Conservation (phyloP, 2,329 filamentous ascomycete genomes). For the Pseudopyrenochaeta lycopersici region DNA sequence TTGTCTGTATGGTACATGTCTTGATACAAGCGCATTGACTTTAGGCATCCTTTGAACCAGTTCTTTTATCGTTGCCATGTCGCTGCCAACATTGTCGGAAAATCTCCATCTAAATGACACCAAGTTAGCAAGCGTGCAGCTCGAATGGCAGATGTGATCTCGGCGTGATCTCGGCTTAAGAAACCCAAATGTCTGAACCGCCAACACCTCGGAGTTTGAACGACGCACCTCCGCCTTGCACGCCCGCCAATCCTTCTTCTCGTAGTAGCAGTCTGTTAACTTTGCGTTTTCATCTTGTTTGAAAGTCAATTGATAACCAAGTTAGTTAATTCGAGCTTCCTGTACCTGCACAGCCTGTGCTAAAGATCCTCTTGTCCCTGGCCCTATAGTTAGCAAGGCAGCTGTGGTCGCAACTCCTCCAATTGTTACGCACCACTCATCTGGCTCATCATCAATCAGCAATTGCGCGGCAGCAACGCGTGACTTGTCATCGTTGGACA, state of each 20-base stretch:
- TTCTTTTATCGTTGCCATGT: slow-evolving; percentile 86
- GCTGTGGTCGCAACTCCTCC: too few relatives aligned
- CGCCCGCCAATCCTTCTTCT: slow-evolving; percentile 93
- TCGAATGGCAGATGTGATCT: slow-evolving; percentile 14
- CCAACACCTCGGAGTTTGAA: slow-evolving; percentile 42
- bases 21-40: not conserved
- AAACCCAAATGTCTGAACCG: slow-evolving; percentile 6
- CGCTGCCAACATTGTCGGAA: slow-evolving; percentile 93
- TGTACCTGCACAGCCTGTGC: slow-evolving; percentile 88
- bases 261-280: slow-evolving; percentile 94
- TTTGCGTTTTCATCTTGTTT: slow-evolving; percentile 80
- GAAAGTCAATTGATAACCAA: not conserved
- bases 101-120: slow-evolving; percentile 75
- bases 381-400: not conserved
- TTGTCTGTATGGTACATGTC: not conserved
- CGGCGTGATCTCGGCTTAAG: slow-evolving; percentile 39
- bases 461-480: slow-evolving; percentile 43
- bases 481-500: slow-evolving; percentile 67
- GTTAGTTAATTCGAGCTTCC: not conserved
- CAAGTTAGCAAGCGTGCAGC: not conserved
- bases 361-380: slow-evolving; percentile 98
- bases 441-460: slow-evolving; percentile 83
- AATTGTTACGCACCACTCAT: slow-evolving; percentile 79
- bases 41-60: slow-evolving; percentile 74
- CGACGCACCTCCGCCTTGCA: slow-evolving; percentile 84